Evolutionary conservation across 2,329 filamentous ascomycete genomes (phyloP).

Genomic region (Mycosphaerella sp.): DNA sequence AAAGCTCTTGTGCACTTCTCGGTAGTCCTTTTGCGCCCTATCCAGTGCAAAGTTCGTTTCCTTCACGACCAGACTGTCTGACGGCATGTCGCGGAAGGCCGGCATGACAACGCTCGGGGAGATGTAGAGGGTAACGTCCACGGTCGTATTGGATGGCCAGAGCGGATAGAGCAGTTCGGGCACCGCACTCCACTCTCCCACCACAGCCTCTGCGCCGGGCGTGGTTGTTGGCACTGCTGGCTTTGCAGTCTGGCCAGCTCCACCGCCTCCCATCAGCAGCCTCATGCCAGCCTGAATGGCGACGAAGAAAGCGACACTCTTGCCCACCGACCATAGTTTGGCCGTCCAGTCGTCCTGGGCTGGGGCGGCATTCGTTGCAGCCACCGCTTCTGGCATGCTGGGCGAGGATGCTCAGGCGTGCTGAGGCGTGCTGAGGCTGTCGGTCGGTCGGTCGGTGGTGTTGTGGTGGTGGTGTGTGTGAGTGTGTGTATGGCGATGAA

Average conservation of each 20-base stretch:
- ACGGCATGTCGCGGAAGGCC: constrained; percentile 57
- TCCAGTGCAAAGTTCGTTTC: constrained; percentile 63
- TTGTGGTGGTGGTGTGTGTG: too few relatives aligned
- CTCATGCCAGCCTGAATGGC: constrained; percentile 52
- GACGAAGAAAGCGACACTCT: constrained; percentile 55
- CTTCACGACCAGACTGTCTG: constrained; percentile 65
- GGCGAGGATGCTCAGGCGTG: not conserved
- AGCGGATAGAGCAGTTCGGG: constrained; percentile 75
- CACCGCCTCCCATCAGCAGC: constrained; percentile 45
- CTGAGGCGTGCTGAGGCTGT: not conserved
- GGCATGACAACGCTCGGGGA: constrained; percentile 66
- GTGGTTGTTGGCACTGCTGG: constrained; percentile 18
- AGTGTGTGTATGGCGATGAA: not conserved
- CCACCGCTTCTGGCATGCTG: constrained; percentile 10
- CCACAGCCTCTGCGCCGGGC: constrained; percentile 36
- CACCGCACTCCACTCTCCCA: constrained; percentile 51
- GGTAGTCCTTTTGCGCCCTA: constrained; percentile 61
- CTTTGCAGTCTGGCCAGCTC: constrained; percentile 16
- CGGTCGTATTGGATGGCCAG: constrained; percentile 69
- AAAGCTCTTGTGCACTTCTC: constrained; percentile 71
- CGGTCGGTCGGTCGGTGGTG: too few relatives aligned
- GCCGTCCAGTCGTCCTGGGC: constrained; percentile 22
- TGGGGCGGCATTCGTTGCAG: not conserved
- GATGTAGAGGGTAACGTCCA: constrained; percentile 82
- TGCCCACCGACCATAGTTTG: constrained; percentile 36